Evolutionary conservation across 2,329 filamentous ascomycete species (phyloP).

Genomic region (Pseudohalonectria lignicola): DNA sequence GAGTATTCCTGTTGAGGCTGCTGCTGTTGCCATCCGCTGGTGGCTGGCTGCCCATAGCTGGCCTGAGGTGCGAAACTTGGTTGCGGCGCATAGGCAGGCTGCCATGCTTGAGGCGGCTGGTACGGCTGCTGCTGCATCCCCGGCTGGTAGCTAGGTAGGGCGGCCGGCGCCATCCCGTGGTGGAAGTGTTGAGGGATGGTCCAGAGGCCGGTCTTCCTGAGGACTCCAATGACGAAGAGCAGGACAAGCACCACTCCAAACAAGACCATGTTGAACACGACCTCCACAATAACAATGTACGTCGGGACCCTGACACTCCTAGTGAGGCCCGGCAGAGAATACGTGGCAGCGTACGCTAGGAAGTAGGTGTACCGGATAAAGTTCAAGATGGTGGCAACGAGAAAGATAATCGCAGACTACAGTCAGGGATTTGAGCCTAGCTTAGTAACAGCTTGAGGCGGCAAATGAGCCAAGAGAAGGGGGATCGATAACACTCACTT

Average conservation of each 20-base stretch:
- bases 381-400: slow-evolving; percentile 19
- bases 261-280: slow-evolving; percentile 9
- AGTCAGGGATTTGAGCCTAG: background rate
- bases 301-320: background rate
- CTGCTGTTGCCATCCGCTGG: background rate
- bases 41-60: background rate
- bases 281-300: slow-evolving; percentile 5
- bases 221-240: slow-evolving; percentile 11
- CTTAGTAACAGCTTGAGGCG: background rate
- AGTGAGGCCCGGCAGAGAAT: slow-evolving; percentile 1
- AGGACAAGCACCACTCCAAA: slow-evolving; percentile 12
- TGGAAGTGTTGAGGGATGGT: slow-evolving; percentile 9
- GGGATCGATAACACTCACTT: background rate
- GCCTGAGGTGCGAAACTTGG: no score
- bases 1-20: background rate
- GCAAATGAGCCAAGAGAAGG: no score
- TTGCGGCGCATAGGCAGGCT: no score
- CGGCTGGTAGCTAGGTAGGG: background rate
- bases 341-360: slow-evolving; percentile 7
- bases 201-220: slow-evolving; percentile 15
- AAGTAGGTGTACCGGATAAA: slow-evolving; percentile 12
- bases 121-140: no score
- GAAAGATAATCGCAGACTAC: slow-evolving; percentile 18
- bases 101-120: no score
- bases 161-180: background rate